Percentiles rank a stretch among this genome's conserved stretches.
Evolutionary conservation across 495 filamentous ascomycete genomes (phyloP).

Genomic region (Trichoderma parareesei): DNA sequence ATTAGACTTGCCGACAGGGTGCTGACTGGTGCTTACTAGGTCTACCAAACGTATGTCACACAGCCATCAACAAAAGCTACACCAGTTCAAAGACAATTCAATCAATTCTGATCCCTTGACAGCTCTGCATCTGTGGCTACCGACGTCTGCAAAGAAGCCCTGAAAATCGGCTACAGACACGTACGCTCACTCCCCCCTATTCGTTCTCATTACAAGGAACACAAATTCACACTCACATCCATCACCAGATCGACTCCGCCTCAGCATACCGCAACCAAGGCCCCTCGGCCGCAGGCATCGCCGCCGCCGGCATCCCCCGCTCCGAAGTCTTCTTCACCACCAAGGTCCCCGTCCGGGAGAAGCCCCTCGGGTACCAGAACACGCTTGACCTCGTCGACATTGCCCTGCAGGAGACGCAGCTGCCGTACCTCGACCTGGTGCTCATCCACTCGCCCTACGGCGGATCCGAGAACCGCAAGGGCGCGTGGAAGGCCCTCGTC

Average conservation of each 20-base stretch:
- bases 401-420: conserved; percentile 41
- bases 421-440: conserved; percentile 58
- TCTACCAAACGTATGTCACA: conserved; percentile 59
- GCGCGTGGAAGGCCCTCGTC: conserved; percentile 54
- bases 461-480: conserved; percentile 46
- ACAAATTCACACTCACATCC: too few relatives aligned
- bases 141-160: conserved; percentile 48
- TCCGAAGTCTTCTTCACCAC: conserved; percentile 59
- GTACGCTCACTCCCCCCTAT: not conserved
- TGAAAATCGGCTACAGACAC: conserved; percentile 63
- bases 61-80: too few relatives aligned
- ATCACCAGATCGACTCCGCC: conserved; percentile 50
- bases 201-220: not conserved
- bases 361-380: conserved; percentile 40
- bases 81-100: too few relatives aligned
- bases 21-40: conserved; percentile 28
- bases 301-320: conserved; percentile 47
- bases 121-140: conserved; percentile 26
- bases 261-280: conserved; percentile 60
- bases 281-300: conserved; percentile 48
- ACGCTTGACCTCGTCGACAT: conserved; percentile 50
- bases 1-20: conserved; percentile 11
- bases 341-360: conserved; percentile 43
- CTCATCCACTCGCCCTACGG: conserved; percentile 56
- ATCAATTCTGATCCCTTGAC: not conserved